phyloP scores from a whole-genome alignment of 345 rosid genomes.

The Geranium rotundifolium region DNA sequence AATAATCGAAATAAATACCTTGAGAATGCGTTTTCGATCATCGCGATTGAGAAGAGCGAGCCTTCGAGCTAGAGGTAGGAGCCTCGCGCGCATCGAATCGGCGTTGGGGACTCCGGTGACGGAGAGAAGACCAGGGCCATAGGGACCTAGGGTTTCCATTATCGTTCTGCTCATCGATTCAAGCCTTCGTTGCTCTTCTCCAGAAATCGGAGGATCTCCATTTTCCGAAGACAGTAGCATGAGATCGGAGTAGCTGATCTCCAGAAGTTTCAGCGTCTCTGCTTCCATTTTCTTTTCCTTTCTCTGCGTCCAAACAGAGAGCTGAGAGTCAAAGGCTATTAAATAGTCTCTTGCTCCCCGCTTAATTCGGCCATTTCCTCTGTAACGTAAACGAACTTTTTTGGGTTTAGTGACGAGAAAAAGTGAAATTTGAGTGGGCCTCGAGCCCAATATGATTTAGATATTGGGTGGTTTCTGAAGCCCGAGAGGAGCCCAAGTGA shows the following conservation, averaged over 20 bases:
- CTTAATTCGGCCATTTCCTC: not conserved
- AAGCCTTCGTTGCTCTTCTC: constrained; percentile 21
- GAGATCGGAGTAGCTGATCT: constrained; percentile 47
- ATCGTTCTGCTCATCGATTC: constrained; percentile 26
- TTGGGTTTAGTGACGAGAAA: too few relatives aligned
- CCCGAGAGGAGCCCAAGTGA: too few relatives aligned
- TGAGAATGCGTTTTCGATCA: constrained; percentile 43
- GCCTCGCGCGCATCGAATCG: constrained; percentile 44
- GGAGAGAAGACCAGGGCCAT: constrained; percentile 65
- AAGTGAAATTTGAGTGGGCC: too few relatives aligned
- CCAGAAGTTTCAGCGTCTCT: constrained; percentile 39
- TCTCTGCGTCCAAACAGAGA: not conserved
- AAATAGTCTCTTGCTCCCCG: not conserved
- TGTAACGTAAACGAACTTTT: too few relatives aligned
- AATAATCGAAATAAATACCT: constrained; percentile 23
- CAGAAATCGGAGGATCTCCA: constrained; percentile 3
- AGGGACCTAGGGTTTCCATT: constrained; percentile 61
- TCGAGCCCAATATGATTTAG: too few relatives aligned
- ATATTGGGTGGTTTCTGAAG: too few relatives aligned
- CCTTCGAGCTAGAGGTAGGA: constrained; percentile 52
- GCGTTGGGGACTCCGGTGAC: constrained; percentile 45
- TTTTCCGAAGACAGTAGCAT: constrained; percentile 20
- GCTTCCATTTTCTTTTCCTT: constrained; percentile 22
- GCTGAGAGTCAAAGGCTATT: too few relatives aligned
- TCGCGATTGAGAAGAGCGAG: constrained; percentile 59